Base-by-base conservation (phyloP, 805 yeast genomes). In the Spathaspora sp. region DNA sequence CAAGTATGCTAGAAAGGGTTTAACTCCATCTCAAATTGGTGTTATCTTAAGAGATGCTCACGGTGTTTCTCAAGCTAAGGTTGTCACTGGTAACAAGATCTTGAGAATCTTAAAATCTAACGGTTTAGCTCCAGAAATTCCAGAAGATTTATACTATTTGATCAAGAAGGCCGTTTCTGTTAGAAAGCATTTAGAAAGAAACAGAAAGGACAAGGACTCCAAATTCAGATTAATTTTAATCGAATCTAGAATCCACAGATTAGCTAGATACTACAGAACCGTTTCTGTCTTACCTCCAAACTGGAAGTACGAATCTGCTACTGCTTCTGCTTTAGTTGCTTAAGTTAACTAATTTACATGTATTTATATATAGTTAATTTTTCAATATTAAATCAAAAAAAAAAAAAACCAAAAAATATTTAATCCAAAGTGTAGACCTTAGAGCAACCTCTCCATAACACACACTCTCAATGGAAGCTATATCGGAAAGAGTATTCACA, bases 291-390 rank as follows among this genome's bases (percentile, higher is more conserved):
- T 94, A 75, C 99, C 99, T 70, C 98, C 99, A 77, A 92, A 88
- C 94, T 94, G 99, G 99, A 94, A 94, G 85, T 94, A 89, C 96
- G 99, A 94, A 85, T 93, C 99, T 67, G 97, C 99, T 76, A 94
- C 99, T 75, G 99, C 99, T 75, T 94, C 99, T 72, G 96, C 99
- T 79, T 86, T 94, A 80, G 99, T 94, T 74, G 93, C 93, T 89
- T 94, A 91, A 80, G 73, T 70, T 69, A 56, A 57, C 47, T 52
- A 31, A 19, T 18, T 44, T 35, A 35, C 14, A 11, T 35, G 40
- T 35, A 26, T n/a, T 38, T 38, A 29, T 43, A 31, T 31, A 20
- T 20, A 16, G 40, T 35, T 35, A 16, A 35, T n/a, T 35, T 35
- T 35, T 16, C 40, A 35, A 16, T 10, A 7, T 14, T 14, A n/a